Percentiles rank a stretch among this genome's conserved stretches.
Conservation (phyloP, 2,329 filamentous ascomycete genomes). For the Colletotrichum sp. region DNA sequence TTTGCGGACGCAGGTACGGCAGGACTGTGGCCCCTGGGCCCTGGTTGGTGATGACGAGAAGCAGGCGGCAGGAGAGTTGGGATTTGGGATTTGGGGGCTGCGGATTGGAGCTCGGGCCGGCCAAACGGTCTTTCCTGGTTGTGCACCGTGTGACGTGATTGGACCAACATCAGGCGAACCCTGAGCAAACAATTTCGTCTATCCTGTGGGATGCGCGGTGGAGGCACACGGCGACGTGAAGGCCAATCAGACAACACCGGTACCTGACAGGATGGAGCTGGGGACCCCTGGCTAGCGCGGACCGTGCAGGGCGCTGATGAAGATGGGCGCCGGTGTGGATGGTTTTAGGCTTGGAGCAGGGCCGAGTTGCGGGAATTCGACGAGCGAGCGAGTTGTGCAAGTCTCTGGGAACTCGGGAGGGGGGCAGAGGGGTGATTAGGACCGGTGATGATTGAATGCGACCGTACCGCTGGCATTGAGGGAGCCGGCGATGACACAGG, state of each 20-base stretch:
- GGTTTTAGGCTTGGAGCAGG: background rate
- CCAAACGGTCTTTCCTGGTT: background rate
- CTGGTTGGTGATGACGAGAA: background rate
- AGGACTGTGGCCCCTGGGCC: background rate
- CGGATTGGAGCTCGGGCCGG: constrained; percentile 5
- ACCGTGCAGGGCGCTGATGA: constrained; percentile 14
- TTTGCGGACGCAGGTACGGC: background rate
- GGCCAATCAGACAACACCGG: constrained; percentile 1
- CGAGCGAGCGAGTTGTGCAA: background rate
- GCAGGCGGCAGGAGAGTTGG: background rate
- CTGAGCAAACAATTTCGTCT: constrained; percentile 20
- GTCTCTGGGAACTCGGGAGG: background rate
- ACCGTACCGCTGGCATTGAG: background rate
- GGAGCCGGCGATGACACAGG: background rate
- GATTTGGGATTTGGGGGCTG: constrained; percentile 4
- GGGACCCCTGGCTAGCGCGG: constrained; percentile 3
- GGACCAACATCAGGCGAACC: background rate
- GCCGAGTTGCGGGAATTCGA: constrained; percentile 1
- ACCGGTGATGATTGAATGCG: background rate
- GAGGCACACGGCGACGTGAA: background rate
- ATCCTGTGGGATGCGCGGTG: background rate
- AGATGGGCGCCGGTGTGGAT: constrained; percentile 22
- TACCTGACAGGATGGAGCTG: constrained; percentile 11
- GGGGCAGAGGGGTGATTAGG: background rate
- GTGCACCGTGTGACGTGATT: background rate